A percentile compares a stretch with the other conserved stretches of the same genome.
These are phyloP conservation scores for Sutorius eximius DNA, from an alignment of 1,284 basidiomycete species.

Conservation along the genomic window DNA sequence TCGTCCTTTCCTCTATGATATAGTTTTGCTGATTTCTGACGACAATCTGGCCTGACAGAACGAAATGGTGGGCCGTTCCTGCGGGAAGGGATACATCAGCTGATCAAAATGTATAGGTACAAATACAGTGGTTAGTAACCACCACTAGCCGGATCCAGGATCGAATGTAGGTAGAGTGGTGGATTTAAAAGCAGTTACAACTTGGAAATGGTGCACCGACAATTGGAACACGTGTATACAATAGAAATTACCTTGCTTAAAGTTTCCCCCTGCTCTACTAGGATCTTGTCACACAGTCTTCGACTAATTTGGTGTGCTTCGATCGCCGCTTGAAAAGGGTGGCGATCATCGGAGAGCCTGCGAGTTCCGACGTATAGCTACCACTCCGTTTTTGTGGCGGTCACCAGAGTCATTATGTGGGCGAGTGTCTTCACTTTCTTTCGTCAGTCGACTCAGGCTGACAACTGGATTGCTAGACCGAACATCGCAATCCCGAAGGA, in stretches of 20 bases:
- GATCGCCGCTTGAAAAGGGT: conserved; percentile 25
- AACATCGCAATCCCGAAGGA: conserved; percentile 81
- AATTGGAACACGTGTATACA: neutral
- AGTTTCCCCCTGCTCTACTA: neutral
- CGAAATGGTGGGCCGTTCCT: conserved; percentile 47
- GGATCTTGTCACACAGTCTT: neutral
- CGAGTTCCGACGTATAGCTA: neutral
- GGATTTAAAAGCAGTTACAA: neutral
- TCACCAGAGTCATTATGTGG: conserved; percentile 25
- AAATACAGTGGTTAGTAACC: conserved; percentile 50
- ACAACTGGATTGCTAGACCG: conserved; percentile 49
- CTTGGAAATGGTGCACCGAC: neutral
- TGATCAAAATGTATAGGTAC: conserved; percentile 43
- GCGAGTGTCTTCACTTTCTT: conserved; percentile 23
- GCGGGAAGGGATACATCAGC: neutral
- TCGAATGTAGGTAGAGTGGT: neutral
- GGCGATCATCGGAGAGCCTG: conserved; percentile 9
- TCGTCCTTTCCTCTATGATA: conserved; percentile 13
- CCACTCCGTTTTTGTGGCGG: neutral
- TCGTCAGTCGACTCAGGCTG: neutral
- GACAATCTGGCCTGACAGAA: conserved; percentile 36
- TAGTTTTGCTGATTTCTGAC: conserved; percentile 1
- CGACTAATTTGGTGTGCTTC: conserved; percentile 6
- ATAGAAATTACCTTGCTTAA: neutral
- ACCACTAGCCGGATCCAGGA: neutral